Percentiles rank a stretch among this genome's conserved stretches.
These are phyloP conservation scores for Trichoderma brevicompactum DNA, from an alignment of 2,329 filamentous ascomycete genomes.

Conservation along the genomic window DNA sequence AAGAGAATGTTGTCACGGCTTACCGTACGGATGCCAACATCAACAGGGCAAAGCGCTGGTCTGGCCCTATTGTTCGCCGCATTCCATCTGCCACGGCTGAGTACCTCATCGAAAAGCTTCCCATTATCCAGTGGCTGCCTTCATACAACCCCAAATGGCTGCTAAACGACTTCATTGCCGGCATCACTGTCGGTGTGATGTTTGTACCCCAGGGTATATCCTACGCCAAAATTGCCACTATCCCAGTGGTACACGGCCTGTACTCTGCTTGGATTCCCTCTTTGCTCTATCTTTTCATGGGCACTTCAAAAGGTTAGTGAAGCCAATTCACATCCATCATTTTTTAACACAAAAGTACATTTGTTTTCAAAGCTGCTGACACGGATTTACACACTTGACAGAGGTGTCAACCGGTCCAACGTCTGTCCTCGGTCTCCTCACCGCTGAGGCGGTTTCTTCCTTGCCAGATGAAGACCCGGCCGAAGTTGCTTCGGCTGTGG, in stretches of 20 bases:
- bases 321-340: not conserved
- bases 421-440: slow-evolving; percentile 66
- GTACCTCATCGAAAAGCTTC: slow-evolving; percentile 64
- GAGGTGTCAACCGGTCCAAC: slow-evolving; percentile 67
- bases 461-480: slow-evolving; percentile 57
- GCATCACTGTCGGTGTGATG: slow-evolving; percentile 63
- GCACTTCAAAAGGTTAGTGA: slow-evolving; percentile 61
- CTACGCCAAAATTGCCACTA: slow-evolving; percentile 65
- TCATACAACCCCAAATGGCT: slow-evolving; percentile 65
- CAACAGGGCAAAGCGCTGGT: slow-evolving; percentile 36
- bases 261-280: slow-evolving; percentile 64
- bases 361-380: slow-evolving; percentile 6
- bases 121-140: slow-evolving; percentile 66
- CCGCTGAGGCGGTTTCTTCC: slow-evolving; percentile 61
- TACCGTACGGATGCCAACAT: slow-evolving; percentile 38
- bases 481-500: slow-evolving; percentile 63
- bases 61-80: slow-evolving; percentile 33
- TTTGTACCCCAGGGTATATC: slow-evolving; percentile 66
- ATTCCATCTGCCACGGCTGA: slow-evolving; percentile 58
- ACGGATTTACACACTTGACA: slow-evolving; percentile 33
- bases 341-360: no score
- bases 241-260: slow-evolving; percentile 63
- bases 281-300: slow-evolving; percentile 62
- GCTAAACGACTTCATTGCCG: slow-evolving; percentile 63
- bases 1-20: slow-evolving; percentile 31